phyloP scores from a whole-genome alignment of 2,329 filamentous ascomycete genomes.

The Fusarium sp. region DNA sequence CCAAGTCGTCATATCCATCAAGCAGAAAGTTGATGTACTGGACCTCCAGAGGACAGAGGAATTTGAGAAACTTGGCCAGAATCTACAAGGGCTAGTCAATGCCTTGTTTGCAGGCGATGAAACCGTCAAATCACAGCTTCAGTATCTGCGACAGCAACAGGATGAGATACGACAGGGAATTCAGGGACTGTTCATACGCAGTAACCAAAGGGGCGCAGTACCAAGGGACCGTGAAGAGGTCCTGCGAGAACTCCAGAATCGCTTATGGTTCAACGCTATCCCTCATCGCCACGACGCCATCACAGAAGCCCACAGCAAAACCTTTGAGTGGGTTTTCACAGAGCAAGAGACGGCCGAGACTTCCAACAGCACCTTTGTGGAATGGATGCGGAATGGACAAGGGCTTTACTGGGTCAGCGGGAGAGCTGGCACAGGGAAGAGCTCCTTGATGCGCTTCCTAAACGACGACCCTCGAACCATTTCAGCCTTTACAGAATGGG shows the following conservation, averaged over 20 bases:
- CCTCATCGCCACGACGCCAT: not conserved
- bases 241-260: not conserved
- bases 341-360: not conserved
- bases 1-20: not conserved
- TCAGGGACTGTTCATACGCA: not conserved
- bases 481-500: not conserved
- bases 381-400: not conserved
- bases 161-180: not conserved
- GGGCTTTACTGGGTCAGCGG: not conserved
- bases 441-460: not conserved
- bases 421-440: not conserved
- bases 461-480: constrained; percentile 1
- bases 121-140: not conserved
- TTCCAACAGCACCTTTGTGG: not conserved
- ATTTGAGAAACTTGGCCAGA: not conserved
- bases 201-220: not conserved
- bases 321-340: not conserved
- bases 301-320: not conserved
- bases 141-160: not conserved
- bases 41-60: not conserved
- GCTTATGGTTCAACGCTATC: not conserved
- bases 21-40: not conserved
- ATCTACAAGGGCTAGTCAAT: not conserved
- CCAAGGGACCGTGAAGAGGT: not conserved
- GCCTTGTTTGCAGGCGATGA: not conserved